Base-by-base conservation (phyloP, 305 asterid genomes). In the Fraxinus latifolia region DNA sequence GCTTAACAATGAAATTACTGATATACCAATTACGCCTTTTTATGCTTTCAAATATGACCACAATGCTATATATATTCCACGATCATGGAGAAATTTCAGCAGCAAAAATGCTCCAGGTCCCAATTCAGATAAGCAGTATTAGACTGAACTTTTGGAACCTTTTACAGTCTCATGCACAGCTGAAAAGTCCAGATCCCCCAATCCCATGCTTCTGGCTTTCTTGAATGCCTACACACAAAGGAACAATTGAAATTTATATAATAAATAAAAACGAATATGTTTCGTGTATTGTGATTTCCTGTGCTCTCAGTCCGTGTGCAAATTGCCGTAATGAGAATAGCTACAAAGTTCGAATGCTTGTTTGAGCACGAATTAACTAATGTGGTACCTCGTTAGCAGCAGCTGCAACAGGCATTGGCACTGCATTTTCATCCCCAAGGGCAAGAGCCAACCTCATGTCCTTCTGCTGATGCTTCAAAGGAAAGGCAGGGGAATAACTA, bases 391-490 rank as follows among this genome's bases (percentile, higher is more conserved):
- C 99, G 70, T 94, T 95, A 74, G 99, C 93, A 85, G 98, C 98
- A 77, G 98, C 98, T 12, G 99, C 99, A 2, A 95, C 91, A 17
- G 98, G 99, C 99, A 94, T 95, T 65, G 99, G 79, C 78, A 95
- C 96, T 0, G 93, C 88, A 83, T 86, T 91, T 89, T 94, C 97
- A 77, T 95, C 98, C 67, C 99, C 98, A 21, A 95, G 97, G 70
- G 99, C 93, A 44, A 95, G 91, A 81, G 99, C 99, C 89, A 95
- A 78, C 83, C 98, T 95, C 97, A 94, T 95, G 83, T 95, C 99
- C 87, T 95, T 95, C 88, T 95, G 99, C 86, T 95, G 99, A 83
- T 95, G 98, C 87, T 95, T 95, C 82, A 95, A 85, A 80, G 99
- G 99, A 87, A 95, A 95, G 8, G 98, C 99, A 17, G 99, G 97